Percentiles rank a stretch among this genome's conserved stretches.
Evolutionary conservation across 116 monocot genomes (phyloP).

Genomic region (Thalassia testudinum): DNA sequence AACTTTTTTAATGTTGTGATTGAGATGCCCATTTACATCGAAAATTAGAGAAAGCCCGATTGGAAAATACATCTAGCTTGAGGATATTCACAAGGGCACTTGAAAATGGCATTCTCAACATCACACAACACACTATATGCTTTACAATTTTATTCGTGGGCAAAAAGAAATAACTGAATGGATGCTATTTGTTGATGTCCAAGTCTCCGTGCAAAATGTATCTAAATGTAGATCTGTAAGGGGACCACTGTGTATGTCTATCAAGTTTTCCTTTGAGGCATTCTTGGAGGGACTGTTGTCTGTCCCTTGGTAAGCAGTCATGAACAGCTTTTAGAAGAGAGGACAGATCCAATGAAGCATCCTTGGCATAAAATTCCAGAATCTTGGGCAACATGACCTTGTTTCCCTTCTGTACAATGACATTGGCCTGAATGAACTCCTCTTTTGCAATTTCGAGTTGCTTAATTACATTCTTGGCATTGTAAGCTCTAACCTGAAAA

Average conservation of each 20-base stretch:
- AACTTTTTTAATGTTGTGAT: too few relatives aligned
- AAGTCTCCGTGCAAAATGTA: slow-evolving; percentile 68
- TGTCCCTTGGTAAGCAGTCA: slow-evolving; percentile 39
- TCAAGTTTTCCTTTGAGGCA: slow-evolving; percentile 34
- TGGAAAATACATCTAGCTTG: too few relatives aligned
- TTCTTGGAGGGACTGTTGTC: slow-evolving; percentile 34
- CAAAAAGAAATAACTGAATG: too few relatives aligned
- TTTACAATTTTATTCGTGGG: too few relatives aligned
- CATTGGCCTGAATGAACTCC: slow-evolving; percentile 73
- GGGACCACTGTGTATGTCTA: slow-evolving; percentile 53
- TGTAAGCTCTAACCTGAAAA: slow-evolving; percentile 70
- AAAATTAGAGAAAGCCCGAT: too few relatives aligned
- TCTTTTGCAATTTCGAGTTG: slow-evolving; percentile 69
- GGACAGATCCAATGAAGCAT: slow-evolving; percentile 31
- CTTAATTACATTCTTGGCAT: slow-evolving; percentile 37
- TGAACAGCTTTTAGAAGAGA: slow-evolving; percentile 44
- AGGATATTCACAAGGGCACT: too few relatives aligned
- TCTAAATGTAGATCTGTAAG: slow-evolving; percentile 57
- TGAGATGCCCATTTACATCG: too few relatives aligned
- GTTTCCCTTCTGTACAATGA: slow-evolving; percentile 48
- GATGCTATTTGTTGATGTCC: slow-evolving; percentile 4
- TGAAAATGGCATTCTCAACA: too few relatives aligned
- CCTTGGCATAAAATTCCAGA: slow-evolving; percentile 53
- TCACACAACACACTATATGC: too few relatives aligned
- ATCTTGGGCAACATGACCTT: slow-evolving; percentile 74